A percentile compares a stretch with the other conserved stretches of the same genome.
Evolutionary conservation across 495 filamentous ascomycete species (phyloP).

Genomic region (Penicillium herquei): DNA sequence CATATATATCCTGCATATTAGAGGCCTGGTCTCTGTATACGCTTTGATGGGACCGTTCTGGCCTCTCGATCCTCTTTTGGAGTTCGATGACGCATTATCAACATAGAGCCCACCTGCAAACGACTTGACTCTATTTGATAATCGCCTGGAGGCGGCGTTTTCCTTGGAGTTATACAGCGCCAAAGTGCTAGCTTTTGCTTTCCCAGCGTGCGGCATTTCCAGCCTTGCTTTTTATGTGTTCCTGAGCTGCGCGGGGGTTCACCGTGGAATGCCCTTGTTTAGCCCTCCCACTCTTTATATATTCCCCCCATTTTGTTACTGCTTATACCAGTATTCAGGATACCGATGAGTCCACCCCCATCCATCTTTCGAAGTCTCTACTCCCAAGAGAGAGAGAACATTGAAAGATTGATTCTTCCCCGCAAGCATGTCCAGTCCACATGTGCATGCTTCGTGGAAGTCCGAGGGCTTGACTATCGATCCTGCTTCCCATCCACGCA

Average conservation of each 20-base stretch:
- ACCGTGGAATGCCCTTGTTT: conserved; percentile 14
- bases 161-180: conserved; percentile 16
- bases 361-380: not conserved
- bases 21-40: not conserved
- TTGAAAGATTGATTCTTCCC: no score
- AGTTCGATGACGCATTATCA: conserved; percentile 11
- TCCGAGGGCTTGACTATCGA: not conserved
- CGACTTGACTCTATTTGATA: not conserved
- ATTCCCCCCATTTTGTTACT: not conserved
- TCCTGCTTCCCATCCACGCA: not conserved
- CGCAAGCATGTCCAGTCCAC: no score
- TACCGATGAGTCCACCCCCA: not conserved
- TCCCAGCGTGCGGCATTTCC: conserved; percentile 20
- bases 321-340: not conserved
- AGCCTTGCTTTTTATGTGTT: conserved; percentile 14
- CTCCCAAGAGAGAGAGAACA: no score
- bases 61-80: conserved; percentile 2
- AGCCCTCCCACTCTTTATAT: not conserved
- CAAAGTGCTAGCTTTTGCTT: conserved; percentile 18
- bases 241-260: conserved; percentile 13
- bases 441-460: not conserved
- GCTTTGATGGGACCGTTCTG: conserved; percentile 4
- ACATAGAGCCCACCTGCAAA: not conserved
- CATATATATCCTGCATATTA: not conserved
- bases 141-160: conserved; percentile 13